Evolutionary conservation across 2,329 filamentous ascomycete species (phyloP).

Genomic region (Talaromyces marneffei): DNA sequence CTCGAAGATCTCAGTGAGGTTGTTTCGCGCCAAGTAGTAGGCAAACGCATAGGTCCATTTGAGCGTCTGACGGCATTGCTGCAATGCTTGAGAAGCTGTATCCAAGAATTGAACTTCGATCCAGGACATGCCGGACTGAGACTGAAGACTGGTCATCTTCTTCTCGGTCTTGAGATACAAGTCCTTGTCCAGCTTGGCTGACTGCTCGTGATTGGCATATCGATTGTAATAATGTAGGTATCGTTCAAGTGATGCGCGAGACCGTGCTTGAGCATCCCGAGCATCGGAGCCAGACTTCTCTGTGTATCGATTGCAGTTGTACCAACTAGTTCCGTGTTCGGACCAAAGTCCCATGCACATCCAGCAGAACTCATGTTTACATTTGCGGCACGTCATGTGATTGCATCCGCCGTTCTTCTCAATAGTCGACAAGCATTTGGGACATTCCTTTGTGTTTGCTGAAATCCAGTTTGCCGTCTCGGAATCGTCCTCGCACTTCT

Average conservation of each 20-base stretch:
- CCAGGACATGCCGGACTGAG: slow-evolving; percentile 93
- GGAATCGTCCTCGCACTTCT: slow-evolving; percentile 97
- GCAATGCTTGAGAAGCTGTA: slow-evolving; percentile 83
- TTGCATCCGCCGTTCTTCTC: slow-evolving; percentile 99
- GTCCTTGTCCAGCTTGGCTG: slow-evolving; percentile 91
- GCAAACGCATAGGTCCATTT: slow-evolving; percentile 99
- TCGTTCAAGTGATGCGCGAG: slow-evolving; percentile 83
- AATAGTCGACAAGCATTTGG: slow-evolving; percentile 91
- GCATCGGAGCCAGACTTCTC: slow-evolving; percentile 92
- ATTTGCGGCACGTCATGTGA: slow-evolving; percentile 96
- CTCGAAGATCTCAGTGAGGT: slow-evolving; percentile 94
- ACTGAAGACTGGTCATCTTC: slow-evolving; percentile 97
- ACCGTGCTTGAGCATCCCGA: slow-evolving; percentile 84
- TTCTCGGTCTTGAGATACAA: slow-evolving; percentile 94
- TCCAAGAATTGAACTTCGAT: slow-evolving; percentile 98
- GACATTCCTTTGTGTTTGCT: slow-evolving; percentile 96
- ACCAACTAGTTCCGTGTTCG: slow-evolving; percentile 98
- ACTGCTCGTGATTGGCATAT: slow-evolving; percentile 98
- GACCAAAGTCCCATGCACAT: slow-evolving; percentile 99
- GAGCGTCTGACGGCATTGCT: slow-evolving; percentile 94
- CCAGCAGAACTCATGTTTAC: slow-evolving; percentile 97
- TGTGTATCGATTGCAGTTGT: slow-evolving; percentile 96
- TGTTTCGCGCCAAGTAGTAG: slow-evolving; percentile 94
- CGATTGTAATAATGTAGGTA: slow-evolving; percentile 99
- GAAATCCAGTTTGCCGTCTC: slow-evolving; percentile 99